Evolutionary conservation across 495 filamentous ascomycete species (phyloP).

Genomic region (Podospora pseudocomata): DNA sequence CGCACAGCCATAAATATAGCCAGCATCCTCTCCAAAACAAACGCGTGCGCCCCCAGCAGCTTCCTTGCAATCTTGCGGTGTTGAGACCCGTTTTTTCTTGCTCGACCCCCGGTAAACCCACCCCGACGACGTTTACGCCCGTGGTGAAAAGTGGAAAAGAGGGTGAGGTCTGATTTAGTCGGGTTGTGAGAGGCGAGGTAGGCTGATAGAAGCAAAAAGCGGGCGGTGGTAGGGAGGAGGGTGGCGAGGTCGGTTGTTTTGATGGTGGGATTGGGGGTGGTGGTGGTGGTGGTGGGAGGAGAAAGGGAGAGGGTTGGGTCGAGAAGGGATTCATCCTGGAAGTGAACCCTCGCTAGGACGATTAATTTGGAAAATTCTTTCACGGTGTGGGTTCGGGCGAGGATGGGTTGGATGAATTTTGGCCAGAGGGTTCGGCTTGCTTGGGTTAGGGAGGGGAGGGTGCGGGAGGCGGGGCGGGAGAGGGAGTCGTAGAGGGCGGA

Average conservation of each 20-base stretch:
- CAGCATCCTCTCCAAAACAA: slow-evolving; percentile 79
- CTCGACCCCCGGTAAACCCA: slow-evolving; percentile 33
- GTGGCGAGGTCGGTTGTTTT: slow-evolving; percentile 31
- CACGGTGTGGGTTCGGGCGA: slow-evolving; percentile 59
- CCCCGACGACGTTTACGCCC: slow-evolving; percentile 40
- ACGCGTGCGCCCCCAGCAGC: slow-evolving; percentile 71
- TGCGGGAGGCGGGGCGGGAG: slow-evolving; percentile 59
- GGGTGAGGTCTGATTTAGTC: slow-evolving; percentile 66
- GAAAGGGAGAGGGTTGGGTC: slow-evolving; percentile 62
- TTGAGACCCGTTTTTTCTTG: slow-evolving; percentile 35
- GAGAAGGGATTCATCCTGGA: slow-evolving; percentile 71
- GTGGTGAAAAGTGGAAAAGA: slow-evolving; percentile 80
- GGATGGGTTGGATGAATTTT: slow-evolving; percentile 63
- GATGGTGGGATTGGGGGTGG: slow-evolving; percentile 16
- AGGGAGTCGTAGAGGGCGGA: slow-evolving; percentile 71
- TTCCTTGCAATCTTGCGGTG: slow-evolving; percentile 68
- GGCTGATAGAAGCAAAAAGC: slow-evolving; percentile 76
- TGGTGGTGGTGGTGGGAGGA: slow-evolving; percentile 16
- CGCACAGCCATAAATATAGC: slow-evolving; percentile 82
- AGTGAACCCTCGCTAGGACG: slow-evolving; percentile 65
- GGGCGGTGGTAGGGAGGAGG: slow-evolving; percentile 75
- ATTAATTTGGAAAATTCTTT: slow-evolving; percentile 81
- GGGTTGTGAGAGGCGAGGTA: slow-evolving; percentile 92
- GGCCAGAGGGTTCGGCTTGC: slow-evolving; percentile 64
- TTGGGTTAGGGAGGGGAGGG: slow-evolving; percentile 57